phyloP scores from a whole-genome alignment of 805 yeast genomes.

The Saccharomycopsis fodiens region DNA sequence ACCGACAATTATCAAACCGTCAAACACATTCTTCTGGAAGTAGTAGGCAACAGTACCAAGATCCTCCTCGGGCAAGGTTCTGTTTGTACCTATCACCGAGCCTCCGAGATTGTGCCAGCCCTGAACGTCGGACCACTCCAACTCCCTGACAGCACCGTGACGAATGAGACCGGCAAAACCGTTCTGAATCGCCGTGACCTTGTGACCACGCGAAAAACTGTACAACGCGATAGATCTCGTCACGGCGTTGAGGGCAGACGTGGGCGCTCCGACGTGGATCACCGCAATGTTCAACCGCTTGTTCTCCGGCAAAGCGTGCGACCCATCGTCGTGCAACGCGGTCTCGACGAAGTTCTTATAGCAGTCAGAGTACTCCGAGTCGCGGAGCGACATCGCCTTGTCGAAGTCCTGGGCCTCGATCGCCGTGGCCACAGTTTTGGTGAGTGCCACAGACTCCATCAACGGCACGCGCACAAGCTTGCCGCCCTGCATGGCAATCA shows the following conservation, averaged over 20 bases:
- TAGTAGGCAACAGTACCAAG: constrained; percentile 88
- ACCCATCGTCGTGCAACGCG: constrained; percentile 59
- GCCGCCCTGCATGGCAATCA: constrained; percentile 86
- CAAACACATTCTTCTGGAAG: constrained; percentile 79
- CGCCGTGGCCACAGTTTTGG: constrained; percentile 87
- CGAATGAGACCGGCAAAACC: constrained; percentile 90
- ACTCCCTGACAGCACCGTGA: constrained; percentile 71
- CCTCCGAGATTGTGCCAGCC: constrained; percentile 90
- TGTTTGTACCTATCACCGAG: constrained; percentile 93
- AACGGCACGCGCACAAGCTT: constrained; percentile 78
- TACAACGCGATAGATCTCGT: constrained; percentile 84
- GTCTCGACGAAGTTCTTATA: constrained; percentile 69
- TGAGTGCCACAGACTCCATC: constrained; percentile 81
- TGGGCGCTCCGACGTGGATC: constrained; percentile 93
- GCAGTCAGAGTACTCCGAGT: constrained; percentile 73
- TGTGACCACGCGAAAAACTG: constrained; percentile 86
- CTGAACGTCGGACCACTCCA: constrained; percentile 81
- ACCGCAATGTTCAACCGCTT: constrained; percentile 72
- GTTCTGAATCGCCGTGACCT: constrained; percentile 82
- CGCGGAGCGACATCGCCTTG: constrained; percentile 80
- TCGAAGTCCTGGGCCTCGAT: constrained; percentile 73
- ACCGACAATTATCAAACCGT: constrained; percentile 87
- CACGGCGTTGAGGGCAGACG: constrained; percentile 93
- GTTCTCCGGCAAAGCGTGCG: constrained; percentile 45
- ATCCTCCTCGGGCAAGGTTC: constrained; percentile 73